A percentile compares a stretch with the other conserved stretches of the same genome.
These are phyloP conservation scores for Wickerhamomyces sp. DNA, from an alignment of 1,139 yeast species.

Conservation along the genomic window DNA sequence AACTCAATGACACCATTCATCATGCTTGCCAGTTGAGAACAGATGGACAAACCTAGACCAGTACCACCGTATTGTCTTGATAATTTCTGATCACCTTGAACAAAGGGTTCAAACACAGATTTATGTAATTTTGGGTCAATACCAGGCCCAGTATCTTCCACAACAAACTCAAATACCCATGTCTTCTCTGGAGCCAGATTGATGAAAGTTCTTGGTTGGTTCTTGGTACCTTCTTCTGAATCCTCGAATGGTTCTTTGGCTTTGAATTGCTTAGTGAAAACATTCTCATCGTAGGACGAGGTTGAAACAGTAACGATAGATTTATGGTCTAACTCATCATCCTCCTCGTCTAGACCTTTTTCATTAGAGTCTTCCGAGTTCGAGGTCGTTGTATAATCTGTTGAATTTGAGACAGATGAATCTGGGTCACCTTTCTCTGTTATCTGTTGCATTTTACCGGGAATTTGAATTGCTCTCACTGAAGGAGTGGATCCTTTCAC, in stretches of 20 bases:
- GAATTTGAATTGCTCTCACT: too few relatives aligned
- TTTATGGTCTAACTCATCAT: constrained; percentile 25
- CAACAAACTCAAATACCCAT: constrained; percentile 70
- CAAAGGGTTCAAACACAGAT: constrained; percentile 90
- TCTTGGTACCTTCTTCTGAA: constrained; percentile 14
- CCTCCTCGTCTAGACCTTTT: constrained; percentile 9
- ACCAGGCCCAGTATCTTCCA: constrained; percentile 91
- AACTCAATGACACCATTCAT: constrained; percentile 80
- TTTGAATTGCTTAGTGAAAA: constrained; percentile 49
- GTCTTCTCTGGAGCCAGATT: constrained; percentile 36
- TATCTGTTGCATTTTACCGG: not conserved
- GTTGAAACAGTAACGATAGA: constrained; percentile 46
- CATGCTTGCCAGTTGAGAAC: constrained; percentile 84
- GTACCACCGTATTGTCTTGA: constrained; percentile 94
- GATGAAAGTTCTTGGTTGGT: constrained; percentile 16
- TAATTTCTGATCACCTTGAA: constrained; percentile 93
- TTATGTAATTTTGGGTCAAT: constrained; percentile 75
- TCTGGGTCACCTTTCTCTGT: constrained; percentile 3
- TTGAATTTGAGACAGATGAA: constrained; percentile 8
- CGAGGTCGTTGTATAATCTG: constrained; percentile 5
- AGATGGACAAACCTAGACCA: constrained; percentile 89
- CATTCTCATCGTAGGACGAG: constrained; percentile 48
- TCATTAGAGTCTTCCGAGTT: constrained; percentile 2
- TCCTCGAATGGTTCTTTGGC: constrained; percentile 8
- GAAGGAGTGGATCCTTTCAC: constrained; percentile 15